These are phyloP conservation scores for Pyrus communis DNA, from an alignment of 306 rosid genomes.

Conservation along the genomic window DNA sequence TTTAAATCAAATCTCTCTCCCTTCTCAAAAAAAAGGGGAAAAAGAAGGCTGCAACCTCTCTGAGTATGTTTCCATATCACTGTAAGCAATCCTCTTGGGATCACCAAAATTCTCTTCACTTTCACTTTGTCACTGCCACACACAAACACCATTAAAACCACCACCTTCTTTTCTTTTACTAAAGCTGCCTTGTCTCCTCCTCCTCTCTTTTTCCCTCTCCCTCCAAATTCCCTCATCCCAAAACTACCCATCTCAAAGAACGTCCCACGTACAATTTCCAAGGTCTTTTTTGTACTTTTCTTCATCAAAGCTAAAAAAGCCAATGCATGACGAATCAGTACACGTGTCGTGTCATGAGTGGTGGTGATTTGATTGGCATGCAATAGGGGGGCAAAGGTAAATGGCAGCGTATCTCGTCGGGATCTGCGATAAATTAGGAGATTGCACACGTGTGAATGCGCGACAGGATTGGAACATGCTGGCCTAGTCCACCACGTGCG, in stretches of 20 bases:
- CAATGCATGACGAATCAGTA: conserved; percentile 15
- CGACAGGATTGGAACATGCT: conserved; percentile 35
- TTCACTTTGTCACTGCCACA: conserved; percentile 20
- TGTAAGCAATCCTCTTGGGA: conserved; percentile 54
- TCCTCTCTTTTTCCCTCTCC: neutral
- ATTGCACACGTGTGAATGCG: conserved; percentile 72
- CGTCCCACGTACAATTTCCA: neutral
- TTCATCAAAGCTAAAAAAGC: conserved; percentile 6
- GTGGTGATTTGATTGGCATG: conserved; percentile 31
- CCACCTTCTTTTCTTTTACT: conserved; percentile 46
- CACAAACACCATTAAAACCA: conserved; percentile 18
- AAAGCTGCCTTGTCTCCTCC: conserved; percentile 48
- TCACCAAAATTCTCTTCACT: conserved; percentile 50
- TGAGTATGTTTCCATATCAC: conserved; percentile 2
- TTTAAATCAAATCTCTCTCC: neutral
- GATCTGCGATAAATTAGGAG: conserved; percentile 28
- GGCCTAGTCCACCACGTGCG: conserved; percentile 76
- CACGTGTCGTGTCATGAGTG: conserved; percentile 28
- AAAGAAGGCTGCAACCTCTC: conserved; percentile 35
- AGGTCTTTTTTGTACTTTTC: conserved; percentile 15
- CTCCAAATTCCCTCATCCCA: conserved; percentile 21
- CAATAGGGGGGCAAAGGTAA: conserved; percentile 31
- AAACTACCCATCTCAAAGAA: conserved; percentile 24
- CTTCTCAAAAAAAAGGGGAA: conserved; percentile 4
- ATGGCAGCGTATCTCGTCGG: conserved; percentile 39